Conservation (phyloP, 495 filamentous ascomycete genomes). For the Podospora pseudocomata region DNA sequence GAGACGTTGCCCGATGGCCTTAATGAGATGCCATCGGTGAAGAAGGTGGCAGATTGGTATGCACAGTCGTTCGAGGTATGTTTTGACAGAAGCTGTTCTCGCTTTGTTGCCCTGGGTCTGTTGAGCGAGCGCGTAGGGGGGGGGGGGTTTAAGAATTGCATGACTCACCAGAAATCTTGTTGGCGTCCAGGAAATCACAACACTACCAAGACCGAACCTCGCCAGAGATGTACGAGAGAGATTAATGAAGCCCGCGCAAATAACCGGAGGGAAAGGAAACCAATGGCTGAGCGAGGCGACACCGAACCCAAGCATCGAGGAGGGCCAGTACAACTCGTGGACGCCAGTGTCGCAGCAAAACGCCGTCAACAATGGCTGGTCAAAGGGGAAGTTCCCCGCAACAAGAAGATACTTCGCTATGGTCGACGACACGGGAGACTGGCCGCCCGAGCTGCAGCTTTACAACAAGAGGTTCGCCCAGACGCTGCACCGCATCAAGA, state of each 20-base stretch:
- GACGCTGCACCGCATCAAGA: conserved; percentile 85
- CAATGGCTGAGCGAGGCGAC: conserved; percentile 76
- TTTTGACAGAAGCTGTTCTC: conserved; percentile 4
- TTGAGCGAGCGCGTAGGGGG: neutral
- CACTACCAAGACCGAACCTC: conserved; percentile 71
- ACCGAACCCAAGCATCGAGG: conserved; percentile 81
- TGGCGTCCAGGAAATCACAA: conserved; percentile 75
- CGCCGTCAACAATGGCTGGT: conserved; percentile 45
- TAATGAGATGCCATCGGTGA: conserved; percentile 96
- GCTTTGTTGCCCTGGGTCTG: neutral
- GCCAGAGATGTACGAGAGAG: conserved; percentile 72
- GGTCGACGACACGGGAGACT: conserved; percentile 81
- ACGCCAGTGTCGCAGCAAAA: conserved; percentile 37
- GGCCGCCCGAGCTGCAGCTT: conserved; percentile 91
- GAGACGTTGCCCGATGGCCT: conserved; percentile 91
- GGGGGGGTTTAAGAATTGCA: conserved; percentile 11
- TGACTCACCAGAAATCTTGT: conserved; percentile 24
- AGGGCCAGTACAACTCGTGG: conserved; percentile 82
- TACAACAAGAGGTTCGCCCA: conserved; percentile 90
- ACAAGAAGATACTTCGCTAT: conserved; percentile 83
- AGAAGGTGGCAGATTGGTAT: conserved; percentile 95
- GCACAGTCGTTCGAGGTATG: conserved; percentile 97
- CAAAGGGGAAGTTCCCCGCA: conserved; percentile 47
- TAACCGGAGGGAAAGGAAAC: conserved; percentile 43
- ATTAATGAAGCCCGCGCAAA: conserved; percentile 68